These are phyloP conservation scores for Phlegmacium glaucopus DNA, from an alignment of 768 basidiomycete genomes.

Conservation along the genomic window DNA sequence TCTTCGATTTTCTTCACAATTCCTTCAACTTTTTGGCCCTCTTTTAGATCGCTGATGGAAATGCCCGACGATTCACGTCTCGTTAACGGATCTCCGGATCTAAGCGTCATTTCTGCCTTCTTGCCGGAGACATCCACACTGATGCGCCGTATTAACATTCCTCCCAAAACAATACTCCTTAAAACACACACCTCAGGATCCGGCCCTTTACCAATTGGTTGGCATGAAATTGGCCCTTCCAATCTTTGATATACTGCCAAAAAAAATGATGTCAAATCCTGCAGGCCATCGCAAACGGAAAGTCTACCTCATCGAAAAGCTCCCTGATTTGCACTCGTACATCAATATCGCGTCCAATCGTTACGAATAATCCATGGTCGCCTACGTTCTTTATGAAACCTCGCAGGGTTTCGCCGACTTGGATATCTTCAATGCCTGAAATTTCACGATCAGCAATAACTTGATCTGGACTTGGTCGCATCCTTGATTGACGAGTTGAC, in stretches of 20 bases:
- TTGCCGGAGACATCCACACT: conserved; percentile 71
- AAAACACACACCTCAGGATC: conserved; percentile 62
- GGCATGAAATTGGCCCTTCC: conserved; percentile 77
- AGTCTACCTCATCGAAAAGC: conserved; percentile 75
- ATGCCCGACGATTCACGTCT: conserved; percentile 31
- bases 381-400: conserved; percentile 89
- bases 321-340: conserved; percentile 92
- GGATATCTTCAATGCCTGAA: conserved; percentile 52
- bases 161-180: not conserved
- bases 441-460: conserved; percentile 69
- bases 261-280: conserved; percentile 7
- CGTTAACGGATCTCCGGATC: conserved; percentile 54
- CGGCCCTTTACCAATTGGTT: conserved; percentile 88
- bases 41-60: conserved; percentile 54
- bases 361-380: conserved; percentile 88
- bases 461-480: conserved; percentile 48
- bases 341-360: conserved; percentile 78
- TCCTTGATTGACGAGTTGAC: conserved; percentile 74
- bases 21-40: conserved; percentile 81
- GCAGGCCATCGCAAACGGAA: conserved; percentile 20
- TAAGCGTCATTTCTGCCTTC: conserved; percentile 90
- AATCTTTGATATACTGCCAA: conserved; percentile 90
- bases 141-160: not conserved
- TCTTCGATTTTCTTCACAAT: conserved; percentile 78
- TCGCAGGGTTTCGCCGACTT: conserved; percentile 71